Evolutionary conservation across 2,329 filamentous ascomycete species (phyloP), one percentile per base, ranked within the genome.

Genomic region (Ophiostoma ulmi): DNA sequence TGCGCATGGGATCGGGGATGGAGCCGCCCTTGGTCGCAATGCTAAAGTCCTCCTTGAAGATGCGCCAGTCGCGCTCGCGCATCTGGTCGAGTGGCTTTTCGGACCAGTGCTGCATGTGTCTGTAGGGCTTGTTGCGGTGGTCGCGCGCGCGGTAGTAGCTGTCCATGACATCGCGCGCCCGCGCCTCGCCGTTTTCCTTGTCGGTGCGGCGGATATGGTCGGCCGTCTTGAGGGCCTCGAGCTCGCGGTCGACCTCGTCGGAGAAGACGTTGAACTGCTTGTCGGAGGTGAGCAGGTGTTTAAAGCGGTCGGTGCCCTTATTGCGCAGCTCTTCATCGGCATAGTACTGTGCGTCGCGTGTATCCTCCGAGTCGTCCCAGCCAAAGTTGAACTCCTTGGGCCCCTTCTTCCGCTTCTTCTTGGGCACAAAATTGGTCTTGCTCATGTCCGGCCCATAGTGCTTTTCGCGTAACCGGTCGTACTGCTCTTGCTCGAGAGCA

Each of bases 301-400:
- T 22, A 41, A 70, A 72, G 3, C 88, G 84, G 55, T 87, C 85
- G 36, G 88, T 83, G 68, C 90, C 85, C 78, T 97, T 96, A 55
- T 95, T 84, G 93, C 91, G 86, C 17, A 48, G 70, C 67, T 72
- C 69, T n/a, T 70, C 72, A 72, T 74, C 74, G 3, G 71, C 72
- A 13, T 64, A 35, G n/a, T 35, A 65, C 38, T 69, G 71, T 14
- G 70, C 66, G 64, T 74, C 70, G 74, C 90, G 94, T 0, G 95
- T 99, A 79, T 99, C 95, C 78, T 99, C 95, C 73, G 96, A 92
- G 0, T 88, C 87, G 75, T 97, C 96, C 95, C 95, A 99, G 76
- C 97, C 95, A 76, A 99, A 99, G 77, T 97, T 99, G 83, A 99
- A 99, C 79, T 99, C 98, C 80, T 94, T 93, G 0, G 92, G 95